phyloP scores from a whole-genome alignment of 2,329 filamentous ascomycete genomes.

The Chaetomium olivaceum region DNA sequence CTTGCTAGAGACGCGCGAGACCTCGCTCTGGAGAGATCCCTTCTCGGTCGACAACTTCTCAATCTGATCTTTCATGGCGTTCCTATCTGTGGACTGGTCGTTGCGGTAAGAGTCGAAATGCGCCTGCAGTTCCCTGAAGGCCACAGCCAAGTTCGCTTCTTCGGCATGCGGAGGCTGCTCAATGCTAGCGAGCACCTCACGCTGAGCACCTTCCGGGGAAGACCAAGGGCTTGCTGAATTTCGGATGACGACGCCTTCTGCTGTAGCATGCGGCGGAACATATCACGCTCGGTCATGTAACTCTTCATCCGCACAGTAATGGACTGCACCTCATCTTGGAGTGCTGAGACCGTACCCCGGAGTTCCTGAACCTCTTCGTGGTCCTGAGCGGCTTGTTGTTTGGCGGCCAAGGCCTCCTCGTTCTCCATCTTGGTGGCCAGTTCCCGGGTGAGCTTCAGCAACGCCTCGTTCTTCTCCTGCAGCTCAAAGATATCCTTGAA shows the following conservation, averaged over 20 bases:
- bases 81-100: conserved; percentile 78
- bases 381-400: conserved; percentile 62
- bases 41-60: conserved; percentile 82
- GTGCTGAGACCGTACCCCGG: conserved; percentile 37
- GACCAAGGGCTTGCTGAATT: conserved; percentile 68
- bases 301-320: conserved; percentile 84
- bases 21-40: conserved; percentile 76
- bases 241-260: conserved; percentile 64
- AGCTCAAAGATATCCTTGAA: conserved; percentile 85
- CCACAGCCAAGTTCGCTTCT: conserved; percentile 69
- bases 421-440: conserved; percentile 89
- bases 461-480: conserved; percentile 82
- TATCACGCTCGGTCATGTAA: conserved; percentile 93
- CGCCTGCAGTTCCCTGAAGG: conserved; percentile 82
- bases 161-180: conserved; percentile 58
- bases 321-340: conserved; percentile 82
- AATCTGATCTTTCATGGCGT: conserved; percentile 80
- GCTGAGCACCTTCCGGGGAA: conserved; percentile 63
- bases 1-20: conserved; percentile 77
- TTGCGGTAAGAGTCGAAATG: conserved; percentile 89
- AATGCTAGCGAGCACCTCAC: conserved; percentile 59
- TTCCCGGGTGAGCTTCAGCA: conserved; percentile 79
- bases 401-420: conserved; percentile 73
- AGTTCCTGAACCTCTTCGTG: conserved; percentile 69
- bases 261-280: conserved; percentile 93